Evolutionary conservation across 495 filamentous ascomycete genomes (phyloP).

Genomic region (Alectoria sarmentosa): DNA sequence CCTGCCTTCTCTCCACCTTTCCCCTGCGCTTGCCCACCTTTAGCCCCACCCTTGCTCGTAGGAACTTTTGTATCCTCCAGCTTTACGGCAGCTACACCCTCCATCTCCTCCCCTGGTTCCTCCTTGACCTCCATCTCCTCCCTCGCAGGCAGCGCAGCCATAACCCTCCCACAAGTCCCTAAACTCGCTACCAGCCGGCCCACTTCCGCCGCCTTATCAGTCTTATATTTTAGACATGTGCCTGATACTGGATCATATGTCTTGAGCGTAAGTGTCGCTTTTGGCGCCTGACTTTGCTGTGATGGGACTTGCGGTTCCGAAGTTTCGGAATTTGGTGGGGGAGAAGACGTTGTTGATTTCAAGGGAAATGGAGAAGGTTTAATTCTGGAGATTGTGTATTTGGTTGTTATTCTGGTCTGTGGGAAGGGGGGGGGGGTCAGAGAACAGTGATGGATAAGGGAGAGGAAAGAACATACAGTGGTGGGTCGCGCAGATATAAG

Average conservation of each 20-base stretch:
- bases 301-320: conserved; percentile 23
- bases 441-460: conserved; percentile 11
- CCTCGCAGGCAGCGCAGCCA: conserved; percentile 24
- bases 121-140: conserved; percentile 11
- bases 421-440: conserved; percentile 9
- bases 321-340: conserved; percentile 18
- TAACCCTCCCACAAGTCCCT: conserved; percentile 36
- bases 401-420: conserved; percentile 76
- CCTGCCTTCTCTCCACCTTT: conserved; percentile 17
- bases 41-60: conserved; percentile 4
- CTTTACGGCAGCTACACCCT: conserved; percentile 9
- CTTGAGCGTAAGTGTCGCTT: conserved; percentile 72
- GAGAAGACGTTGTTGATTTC: conserved; percentile 15
- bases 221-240: conserved; percentile 80
- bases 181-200: conserved; percentile 68
- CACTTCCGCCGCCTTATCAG: conserved; percentile 87
- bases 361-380: conserved; percentile 29
- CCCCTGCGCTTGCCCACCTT: conserved; percentile 12
- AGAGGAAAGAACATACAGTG: conserved; percentile 40
- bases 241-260: conserved; percentile 82
- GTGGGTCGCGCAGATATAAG: conserved; percentile 58
- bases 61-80: conserved; percentile 10
- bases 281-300: conserved; percentile 31
- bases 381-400: conserved; percentile 60
- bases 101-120: background rate